Evolutionary conservation across 2,329 filamentous ascomycete genomes (phyloP), one percentile per base, ranked within the genome.

Genomic region (Camillea tinctor): DNA sequence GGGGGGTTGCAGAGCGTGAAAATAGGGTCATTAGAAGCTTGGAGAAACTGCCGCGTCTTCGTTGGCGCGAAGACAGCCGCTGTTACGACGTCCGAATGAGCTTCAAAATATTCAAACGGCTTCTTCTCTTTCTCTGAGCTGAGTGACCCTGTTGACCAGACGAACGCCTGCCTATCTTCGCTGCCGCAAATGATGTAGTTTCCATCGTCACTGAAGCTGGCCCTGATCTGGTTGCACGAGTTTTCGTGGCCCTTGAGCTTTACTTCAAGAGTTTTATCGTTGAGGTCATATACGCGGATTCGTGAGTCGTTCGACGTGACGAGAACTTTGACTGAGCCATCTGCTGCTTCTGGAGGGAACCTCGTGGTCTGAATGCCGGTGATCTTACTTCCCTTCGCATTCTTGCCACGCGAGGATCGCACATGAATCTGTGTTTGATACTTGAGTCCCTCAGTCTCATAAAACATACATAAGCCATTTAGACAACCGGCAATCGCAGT

Each of bases 1-100:
- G 94, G 95, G 4, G 95, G 95, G 68, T 98, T 98, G 80, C 95
- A 98, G 1, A 98, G 82, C 68, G 97, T 93, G 73, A 93, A 99
- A n/a, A 99, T 85, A 1, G 95, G 93, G 72, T 99, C 93, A 58
- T 92, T 91, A 0, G 93, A 96, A 15, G 85, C 84, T 55, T 90
- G 88, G 0, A 99, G 82, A 1, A 95, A 80, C 69, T 91, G 88
- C 59, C 91, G 86, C 11, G 92, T 93, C 68, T 86, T 87, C 0
- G 85, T 84, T 0, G 95, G 94, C 0, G 94, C 94, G 71, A 97
- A 89, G 3, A 95, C 78, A 1, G 94, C 92, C n/a, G 88, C 90
- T 0, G 94, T 98, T 3, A 97, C 93, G 60, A 96, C 91, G 21
- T 91, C 88, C 0, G 90, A 87, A 72, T 97, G 93, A 0, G 94